phyloP scores from a whole-genome alignment of 805 yeast genomes.

The Groenewaldozyma salmanticensis region DNA sequence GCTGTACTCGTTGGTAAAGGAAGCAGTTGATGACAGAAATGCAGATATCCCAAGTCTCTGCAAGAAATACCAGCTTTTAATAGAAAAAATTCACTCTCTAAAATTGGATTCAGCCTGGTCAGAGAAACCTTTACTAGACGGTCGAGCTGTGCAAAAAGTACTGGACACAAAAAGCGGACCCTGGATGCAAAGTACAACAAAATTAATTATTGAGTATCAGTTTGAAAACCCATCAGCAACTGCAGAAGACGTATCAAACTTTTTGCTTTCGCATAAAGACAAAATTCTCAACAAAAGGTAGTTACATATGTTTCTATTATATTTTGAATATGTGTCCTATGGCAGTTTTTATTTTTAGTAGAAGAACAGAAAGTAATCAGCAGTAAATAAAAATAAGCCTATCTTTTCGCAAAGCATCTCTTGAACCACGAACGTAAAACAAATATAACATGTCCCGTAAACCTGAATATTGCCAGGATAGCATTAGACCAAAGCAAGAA shows the following conservation, averaged over 20 bases:
- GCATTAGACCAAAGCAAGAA: constrained; percentile 56
- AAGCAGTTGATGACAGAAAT: constrained; percentile 25
- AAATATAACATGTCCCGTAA: constrained; percentile 44
- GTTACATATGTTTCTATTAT: not conserved
- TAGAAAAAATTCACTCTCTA: constrained; percentile 23
- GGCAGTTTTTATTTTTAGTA: not conserved
- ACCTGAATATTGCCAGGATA: constrained; percentile 46
- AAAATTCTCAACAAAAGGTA: not conserved
- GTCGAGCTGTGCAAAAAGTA: constrained; percentile 50
- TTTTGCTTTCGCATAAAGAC: constrained; percentile 8
- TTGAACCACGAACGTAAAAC: constrained; percentile 25
- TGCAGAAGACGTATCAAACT: constrained; percentile 46
- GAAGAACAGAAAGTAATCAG: not conserved
- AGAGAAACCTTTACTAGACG: constrained; percentile 53
- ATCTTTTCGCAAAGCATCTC: constrained; percentile 14
- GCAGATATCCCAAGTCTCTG: constrained; percentile 25
- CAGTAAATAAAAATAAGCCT: not conserved
- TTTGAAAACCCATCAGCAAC: constrained; percentile 55
- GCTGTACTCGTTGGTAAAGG: constrained; percentile 27
- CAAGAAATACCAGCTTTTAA: constrained; percentile 13
- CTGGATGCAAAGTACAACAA: constrained; percentile 60
- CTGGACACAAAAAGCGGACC: constrained; percentile 69
- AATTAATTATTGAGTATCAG: constrained; percentile 61
- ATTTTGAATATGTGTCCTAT: not conserved
- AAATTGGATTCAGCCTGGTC: constrained; percentile 36